A percentile compares a stretch with the other conserved stretches of the same genome.
These are phyloP conservation scores for Phytopythium cucurbitacearum DNA, from an alignment of 352 stramenopile genomes.

Conservation along the genomic window DNA sequence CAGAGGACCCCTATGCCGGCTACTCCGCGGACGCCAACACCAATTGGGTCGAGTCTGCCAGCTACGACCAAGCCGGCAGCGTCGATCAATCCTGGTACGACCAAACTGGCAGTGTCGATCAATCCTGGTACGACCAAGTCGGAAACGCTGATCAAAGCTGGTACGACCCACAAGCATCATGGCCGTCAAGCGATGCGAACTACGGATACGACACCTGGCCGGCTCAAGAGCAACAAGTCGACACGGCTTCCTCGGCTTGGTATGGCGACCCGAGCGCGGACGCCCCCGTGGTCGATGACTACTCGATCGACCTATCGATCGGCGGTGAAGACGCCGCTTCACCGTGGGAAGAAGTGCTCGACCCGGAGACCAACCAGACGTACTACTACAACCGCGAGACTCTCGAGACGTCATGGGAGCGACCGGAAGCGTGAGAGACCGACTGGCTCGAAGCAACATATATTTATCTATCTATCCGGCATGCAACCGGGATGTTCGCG, in stretches of 20 bases:
- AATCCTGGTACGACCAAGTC: not conserved
- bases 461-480: slow-evolving; percentile 10
- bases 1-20: slow-evolving; percentile 5
- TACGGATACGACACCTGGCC: no score
- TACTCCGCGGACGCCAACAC: slow-evolving; percentile 1
- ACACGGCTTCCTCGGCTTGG: no score
- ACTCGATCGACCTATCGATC: slow-evolving; percentile 9
- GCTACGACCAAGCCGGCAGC: slow-evolving; percentile 1
- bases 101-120: no score
- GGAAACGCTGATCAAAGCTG: no score
- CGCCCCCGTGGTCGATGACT: slow-evolving; percentile 2
- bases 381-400: slow-evolving; percentile 74
- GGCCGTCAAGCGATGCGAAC: no score
- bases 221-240: no score
- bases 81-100: not conserved
- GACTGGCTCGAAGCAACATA: not conserved
- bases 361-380: slow-evolving; percentile 33
- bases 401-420: slow-evolving; percentile 50
- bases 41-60: not conserved
- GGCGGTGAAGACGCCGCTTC: not conserved
- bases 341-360: slow-evolving; percentile 65
- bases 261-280: not conserved
- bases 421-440: slow-evolving; percentile 2
- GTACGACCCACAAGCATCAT: no score
- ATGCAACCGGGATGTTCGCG: no score